Base-by-base conservation (phyloP, 306 rosid genomes). In the Sesbania bispinosa region DNA sequence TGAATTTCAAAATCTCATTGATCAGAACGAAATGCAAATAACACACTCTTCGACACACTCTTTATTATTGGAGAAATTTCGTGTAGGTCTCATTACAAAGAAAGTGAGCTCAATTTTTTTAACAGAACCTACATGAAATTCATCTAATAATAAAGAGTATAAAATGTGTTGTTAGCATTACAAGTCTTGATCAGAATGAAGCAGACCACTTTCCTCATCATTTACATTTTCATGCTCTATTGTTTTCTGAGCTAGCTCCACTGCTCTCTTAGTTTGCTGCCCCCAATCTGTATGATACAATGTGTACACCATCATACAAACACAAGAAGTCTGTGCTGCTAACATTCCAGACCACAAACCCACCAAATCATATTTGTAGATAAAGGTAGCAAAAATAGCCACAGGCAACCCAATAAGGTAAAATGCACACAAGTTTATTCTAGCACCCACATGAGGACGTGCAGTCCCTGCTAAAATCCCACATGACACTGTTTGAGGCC, bases 271-370 rank as follows among this genome's bases (percentile, higher is more conserved):
- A 71, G 79, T 74, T 73, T 87, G 96, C 2, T 85, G 88, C 13
- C 73, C 76, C 98, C 98, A 93, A 71, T 93, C 98, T 16, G 97
- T 93, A 52, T 41, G 81, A 41, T 83, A 16, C 69, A 90, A 63
- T 14, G 87, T 73, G 47, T 78, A 82, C 4, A 85, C 54, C 96
- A 93, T 75, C 97, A 90, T 88, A 59, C 71, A 73, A 32, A 93
- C 35, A 69, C 98, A 93, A 13, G 96, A 83, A 19, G 73, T 27
- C 50, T 93, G 97, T 18, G 98, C 92, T 6, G 97, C 85, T 8
- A 93, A 76, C 82, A 93, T 75, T 52, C 98, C 98, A 66, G 48
- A 55, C 98, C 97, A 93, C 14, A 93, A 74, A 19, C 98, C 98
- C 50, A 81, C 45, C 70, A 93, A 87, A 10, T 89, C 98, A 38